Base-by-base conservation (phyloP, 306 rosid species). In the Quercus berberidifolia region DNA sequence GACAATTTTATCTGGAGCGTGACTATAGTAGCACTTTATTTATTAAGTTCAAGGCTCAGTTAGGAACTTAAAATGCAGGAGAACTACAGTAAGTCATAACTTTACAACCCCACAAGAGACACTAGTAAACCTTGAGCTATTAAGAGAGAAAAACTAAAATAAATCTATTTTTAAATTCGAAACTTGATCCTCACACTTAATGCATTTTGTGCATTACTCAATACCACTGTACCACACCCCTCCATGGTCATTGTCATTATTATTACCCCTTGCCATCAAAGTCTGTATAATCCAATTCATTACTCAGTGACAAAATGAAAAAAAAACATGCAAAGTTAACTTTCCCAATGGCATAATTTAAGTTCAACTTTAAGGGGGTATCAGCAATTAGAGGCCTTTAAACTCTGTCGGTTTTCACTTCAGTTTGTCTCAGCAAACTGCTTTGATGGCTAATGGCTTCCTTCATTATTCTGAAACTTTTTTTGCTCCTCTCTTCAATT, bases 381-480 rank as follows among this genome's bases (percentile, higher is more conserved):
- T 73, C 31, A 38, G 43, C 67, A 26, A 64, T 57, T 71, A 49
- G 19, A 4, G 28, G 59, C 13, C 59, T 15, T 69, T 69, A 62
- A 20, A 20, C 38, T 31, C 74, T 25, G 15, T 33, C 7, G 12
- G 69, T 43, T 12, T 28, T 67, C 46, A 38, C 46, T 38, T 35
- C 0, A 28, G 21, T 59, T 51, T 64, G 56, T 63, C 68, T 80
- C 67, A 49, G 13, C 5, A 5, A 35, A 59, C 56, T 71, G 75
- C 55, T 7, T 38, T 38, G 11, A 38, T 38, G 10, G 10, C 43
- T 38, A 74, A 90, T 92, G 97, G 92, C 91, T 81, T 80, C 87
- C 80, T 59, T 81, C 19, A 70, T 38, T 38, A 38, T 73, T 35
- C 69, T 73, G 20, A 83, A 83, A 78, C 59, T 80, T 58, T 62